A percentile compares a stretch with the other conserved stretches of the same genome.
These are phyloP conservation scores for Picea sitchensis DNA, from an alignment of 75 land plant genomes.

Conservation along the genomic window DNA sequence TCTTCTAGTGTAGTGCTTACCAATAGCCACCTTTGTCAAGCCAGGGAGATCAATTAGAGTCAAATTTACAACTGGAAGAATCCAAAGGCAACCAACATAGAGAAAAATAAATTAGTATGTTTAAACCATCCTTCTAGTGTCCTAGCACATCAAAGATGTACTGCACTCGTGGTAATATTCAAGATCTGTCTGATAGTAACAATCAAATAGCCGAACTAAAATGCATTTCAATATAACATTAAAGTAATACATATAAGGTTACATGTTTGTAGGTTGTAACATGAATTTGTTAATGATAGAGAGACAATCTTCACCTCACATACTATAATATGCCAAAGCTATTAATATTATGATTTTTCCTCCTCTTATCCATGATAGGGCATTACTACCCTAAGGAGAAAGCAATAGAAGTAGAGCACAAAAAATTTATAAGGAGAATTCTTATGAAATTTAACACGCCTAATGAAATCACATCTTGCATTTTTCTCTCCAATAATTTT, in stretches of 20 bases:
- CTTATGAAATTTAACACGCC: too few species aligned
- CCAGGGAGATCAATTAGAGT: conserved; percentile 97
- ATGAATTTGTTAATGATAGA: background rate
- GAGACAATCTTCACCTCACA: background rate
- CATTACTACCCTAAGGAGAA: background rate
- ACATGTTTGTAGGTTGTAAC: background rate
- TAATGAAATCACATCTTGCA: too few species aligned
- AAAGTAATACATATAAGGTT: background rate
- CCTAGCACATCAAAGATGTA: background rate
- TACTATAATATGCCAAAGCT: background rate
- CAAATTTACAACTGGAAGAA: conserved; percentile 83
- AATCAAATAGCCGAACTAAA: background rate
- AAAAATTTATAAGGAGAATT: background rate
- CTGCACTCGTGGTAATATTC: background rate
- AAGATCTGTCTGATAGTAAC: too few species aligned
- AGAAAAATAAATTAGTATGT: background rate
- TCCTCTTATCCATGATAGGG: background rate
- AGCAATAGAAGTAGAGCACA: background rate
- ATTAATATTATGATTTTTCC: background rate
- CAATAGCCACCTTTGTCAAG: conserved; percentile 92
- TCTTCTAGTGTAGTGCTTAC: conserved; percentile 32
- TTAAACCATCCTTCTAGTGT: background rate
- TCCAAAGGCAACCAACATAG: background rate
- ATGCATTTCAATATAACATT: background rate
- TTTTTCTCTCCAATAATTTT: too few species aligned